A percentile compares a stretch with the other conserved stretches of the same genome.
These are phyloP conservation scores for Ehretia macrophylla DNA, from an alignment of 257 asterid genomes.

Conservation along the genomic window DNA sequence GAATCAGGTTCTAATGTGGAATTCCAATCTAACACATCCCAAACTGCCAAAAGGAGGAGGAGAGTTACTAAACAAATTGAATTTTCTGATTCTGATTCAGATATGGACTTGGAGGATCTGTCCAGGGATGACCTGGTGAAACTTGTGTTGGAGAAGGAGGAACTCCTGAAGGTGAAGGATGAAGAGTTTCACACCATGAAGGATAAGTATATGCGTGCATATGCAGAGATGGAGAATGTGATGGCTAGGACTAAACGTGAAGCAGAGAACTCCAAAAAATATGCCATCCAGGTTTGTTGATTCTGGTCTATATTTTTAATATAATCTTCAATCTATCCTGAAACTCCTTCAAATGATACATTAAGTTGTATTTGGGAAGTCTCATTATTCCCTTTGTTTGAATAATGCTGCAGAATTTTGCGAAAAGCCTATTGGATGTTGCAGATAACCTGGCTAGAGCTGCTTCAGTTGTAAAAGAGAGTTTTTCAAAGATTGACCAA, in stretches of 20 bases:
- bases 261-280: constrained; percentile 74
- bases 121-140: constrained; percentile 73
- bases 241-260: constrained; percentile 77
- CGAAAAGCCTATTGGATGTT: constrained; percentile 72
- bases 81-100: constrained; percentile 39
- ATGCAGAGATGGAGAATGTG: constrained; percentile 81
- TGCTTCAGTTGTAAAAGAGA: constrained; percentile 78
- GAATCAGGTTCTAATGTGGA: constrained; percentile 53
- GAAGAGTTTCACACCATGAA: constrained; percentile 58
- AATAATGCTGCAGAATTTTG: constrained; percentile 62
- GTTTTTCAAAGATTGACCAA: constrained; percentile 63
- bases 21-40: constrained; percentile 16
- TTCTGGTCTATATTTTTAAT: background rate
- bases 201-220: constrained; percentile 66
- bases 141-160: constrained; percentile 66
- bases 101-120: constrained; percentile 58
- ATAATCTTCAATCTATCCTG: background rate
- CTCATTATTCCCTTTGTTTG: constrained; percentile 7
- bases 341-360: background rate
- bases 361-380: background rate
- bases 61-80: constrained; percentile 33
- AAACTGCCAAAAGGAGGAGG: constrained; percentile 20
- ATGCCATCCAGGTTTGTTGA: constrained; percentile 72
- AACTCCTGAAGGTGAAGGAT: constrained; percentile 41
- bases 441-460: constrained; percentile 86